Base-by-base conservation (phyloP, 2,329 filamentous ascomycete genomes). In the Neoascochyta sp. region DNA sequence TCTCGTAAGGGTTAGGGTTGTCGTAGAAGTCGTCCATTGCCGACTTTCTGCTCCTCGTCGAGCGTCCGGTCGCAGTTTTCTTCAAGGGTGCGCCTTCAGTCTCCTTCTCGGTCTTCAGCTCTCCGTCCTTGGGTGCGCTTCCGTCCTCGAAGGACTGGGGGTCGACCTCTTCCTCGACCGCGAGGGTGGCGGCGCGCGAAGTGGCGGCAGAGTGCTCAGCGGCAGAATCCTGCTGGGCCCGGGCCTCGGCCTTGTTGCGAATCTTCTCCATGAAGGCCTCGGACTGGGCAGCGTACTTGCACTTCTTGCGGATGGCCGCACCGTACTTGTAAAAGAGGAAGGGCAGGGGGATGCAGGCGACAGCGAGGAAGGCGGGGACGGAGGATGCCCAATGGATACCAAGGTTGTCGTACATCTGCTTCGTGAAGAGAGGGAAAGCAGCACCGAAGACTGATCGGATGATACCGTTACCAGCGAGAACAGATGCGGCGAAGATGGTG, bases 281-380 rank as follows among this genome's bases (percentile, higher is more conserved):
- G 5, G 82, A 76, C 60, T 86, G 74, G 7, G 76, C 73, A 5
- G 83, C 78, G 52, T 75, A 88, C 65, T 81, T 80, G 71, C 83
- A 86, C 52, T 70, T 75, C 56, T 71, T 66, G 13, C 83, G 73
- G 47, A 89, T 82, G 16, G 41, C 13, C 5, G 60, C 65, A 21
- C 84, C 84, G 56, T 86, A 86, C 47, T 74, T 79, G 66, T 84
- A 85, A 62, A 90, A 86, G 10, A 90, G 58, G 60, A 84, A 82
- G 0, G 85, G 84, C 51, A 85, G 81, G 0, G 85, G 83, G 11
- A 86, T 67, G 60, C 83, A 88, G 8, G 71, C 73, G 3, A 88
- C 58, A 0, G 83, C 76, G 3, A 90, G 67, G 64, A 90, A 89
- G 1, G 79, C 86, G 0, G 83, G 84, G 9, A 90, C 67, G 0